Evolutionary conservation across 2,329 filamentous ascomycete species (phyloP).

Genomic region (Ceratocystis huliohia): DNA sequence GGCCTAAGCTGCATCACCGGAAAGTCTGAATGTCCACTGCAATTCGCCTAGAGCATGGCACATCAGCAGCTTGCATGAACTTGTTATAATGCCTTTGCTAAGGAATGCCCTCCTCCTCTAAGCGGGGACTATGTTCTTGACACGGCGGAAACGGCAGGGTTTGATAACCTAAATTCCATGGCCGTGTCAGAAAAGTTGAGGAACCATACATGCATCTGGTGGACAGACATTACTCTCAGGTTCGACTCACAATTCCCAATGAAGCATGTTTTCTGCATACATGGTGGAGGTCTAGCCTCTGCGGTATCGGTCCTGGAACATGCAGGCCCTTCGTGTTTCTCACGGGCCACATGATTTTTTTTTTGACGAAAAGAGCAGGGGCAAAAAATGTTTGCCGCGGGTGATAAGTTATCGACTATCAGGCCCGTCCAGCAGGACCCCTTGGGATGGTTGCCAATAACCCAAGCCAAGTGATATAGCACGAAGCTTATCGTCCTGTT

Average conservation of each 20-base stretch:
- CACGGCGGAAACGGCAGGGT: not conserved
- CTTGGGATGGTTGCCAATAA: not conserved
- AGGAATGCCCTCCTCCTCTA: not conserved
- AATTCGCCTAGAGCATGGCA: not conserved
- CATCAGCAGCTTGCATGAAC: not conserved
- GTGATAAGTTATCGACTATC: not conserved
- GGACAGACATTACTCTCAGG: not conserved
- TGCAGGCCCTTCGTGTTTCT: not conserved
- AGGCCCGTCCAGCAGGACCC: not conserved
- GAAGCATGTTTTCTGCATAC: not conserved
- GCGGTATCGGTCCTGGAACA: conserved; percentile 3
- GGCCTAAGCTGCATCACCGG: not conserved
- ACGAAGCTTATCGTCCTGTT: not conserved
- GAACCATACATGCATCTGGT: not conserved
- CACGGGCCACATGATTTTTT: not conserved
- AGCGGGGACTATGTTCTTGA: not conserved
- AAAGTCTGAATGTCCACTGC: not conserved
- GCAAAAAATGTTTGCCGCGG: not conserved
- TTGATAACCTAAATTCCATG: not conserved
- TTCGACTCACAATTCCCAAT: not conserved
- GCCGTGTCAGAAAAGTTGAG: not conserved
- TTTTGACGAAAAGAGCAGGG: not conserved
- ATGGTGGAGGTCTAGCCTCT: not conserved
- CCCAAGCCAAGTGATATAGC: not conserved
- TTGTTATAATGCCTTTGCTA: not conserved